Evolutionary conservation across 345 rosid species (phyloP), one percentile per base, ranked within the genome.

Genomic region (Streptanthus diversifolius): DNA sequence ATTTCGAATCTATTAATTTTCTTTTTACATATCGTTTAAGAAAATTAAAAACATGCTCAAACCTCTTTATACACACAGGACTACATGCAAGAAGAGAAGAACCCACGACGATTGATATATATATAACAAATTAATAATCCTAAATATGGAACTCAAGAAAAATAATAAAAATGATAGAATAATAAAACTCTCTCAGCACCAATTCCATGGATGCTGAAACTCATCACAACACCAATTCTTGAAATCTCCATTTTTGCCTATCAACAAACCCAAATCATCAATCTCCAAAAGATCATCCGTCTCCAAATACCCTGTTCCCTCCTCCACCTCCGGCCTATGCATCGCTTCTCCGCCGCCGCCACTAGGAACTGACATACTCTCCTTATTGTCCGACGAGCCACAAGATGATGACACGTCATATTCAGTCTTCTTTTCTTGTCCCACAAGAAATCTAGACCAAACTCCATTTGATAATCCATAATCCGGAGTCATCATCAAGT

Each of bases 191-290:
- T 65, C 66, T 77, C 60, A 40, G 22, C 54, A 73, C 77, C 78
- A 72, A 66, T 62, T 75, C 87, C 83, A 81, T 59, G 87, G 84
- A 68, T 65, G 66, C 63, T 74, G 83, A 37, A 68, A 75, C 54
- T 82, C 81, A 33, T 77, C 80, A 29, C 70, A 69, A 70, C 75
- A 47, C 81, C 73, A 77, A 52, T 68, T 77, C 77, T 59, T 81
- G 66, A 77, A 76, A 37, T 81, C 81, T 37, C 78, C 81, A 58
- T 77, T 79, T 66, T 72, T 53, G 7, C 77, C 77, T 48, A 81
- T 66, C 52, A 78, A 61, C 67, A 77, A 69, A 35, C 80, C 79
- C 64, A 65, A 60, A 55, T 81, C 83, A 61, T 66, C 77, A 54
- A 77, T 65, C 47, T 80, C 73, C 77, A 80, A 69, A 64, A 60